Evolutionary conservation across 192 early-diverging fungal genomes (phyloP).

Genomic region (Radiomyces spectabilis): DNA sequence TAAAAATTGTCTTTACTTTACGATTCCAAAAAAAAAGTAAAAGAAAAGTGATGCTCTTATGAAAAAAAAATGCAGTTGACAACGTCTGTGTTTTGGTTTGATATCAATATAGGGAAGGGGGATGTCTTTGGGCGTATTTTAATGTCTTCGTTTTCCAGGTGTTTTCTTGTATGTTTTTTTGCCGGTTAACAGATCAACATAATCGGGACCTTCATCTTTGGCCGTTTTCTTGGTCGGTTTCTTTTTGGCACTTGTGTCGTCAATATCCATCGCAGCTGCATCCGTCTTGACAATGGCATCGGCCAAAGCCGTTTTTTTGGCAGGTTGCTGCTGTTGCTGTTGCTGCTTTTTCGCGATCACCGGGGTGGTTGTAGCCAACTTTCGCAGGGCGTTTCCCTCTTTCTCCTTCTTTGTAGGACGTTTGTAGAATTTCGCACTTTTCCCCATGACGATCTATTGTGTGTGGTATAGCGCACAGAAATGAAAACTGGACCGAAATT

Average conservation of each 20-base stretch:
- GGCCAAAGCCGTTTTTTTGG: neutral
- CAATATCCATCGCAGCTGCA: slow-evolving; percentile 3
- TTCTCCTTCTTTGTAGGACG: slow-evolving; percentile 59
- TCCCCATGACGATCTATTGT: slow-evolving; percentile 40
- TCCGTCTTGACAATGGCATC: neutral
- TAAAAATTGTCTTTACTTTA: too few relatives aligned
- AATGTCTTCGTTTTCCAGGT: slow-evolving; percentile 6
- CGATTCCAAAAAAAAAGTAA: neutral
- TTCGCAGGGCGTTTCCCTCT: slow-evolving; percentile 33
- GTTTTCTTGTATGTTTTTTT: slow-evolving; percentile 23
- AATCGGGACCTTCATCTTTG: slow-evolving; percentile 15
- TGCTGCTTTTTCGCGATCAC: neutral
- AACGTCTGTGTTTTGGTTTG: neutral
- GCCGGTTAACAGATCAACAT: slow-evolving; percentile 25
- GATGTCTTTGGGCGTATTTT: neutral
- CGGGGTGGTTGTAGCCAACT: slow-evolving; percentile 4
- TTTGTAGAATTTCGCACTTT: slow-evolving; percentile 63
- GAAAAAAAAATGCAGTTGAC: neutral
- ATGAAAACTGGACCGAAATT: too few relatives aligned
- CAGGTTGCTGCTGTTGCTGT: neutral
- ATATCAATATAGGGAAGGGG: neutral
- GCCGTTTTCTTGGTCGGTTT: neutral
- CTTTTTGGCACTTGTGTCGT: neutral
- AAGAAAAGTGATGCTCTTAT: neutral
- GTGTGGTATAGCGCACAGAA: too few relatives aligned